phyloP scores from a whole-genome alignment of 108 stramenopile genomes.

The Mediolabrus comicus region DNA sequence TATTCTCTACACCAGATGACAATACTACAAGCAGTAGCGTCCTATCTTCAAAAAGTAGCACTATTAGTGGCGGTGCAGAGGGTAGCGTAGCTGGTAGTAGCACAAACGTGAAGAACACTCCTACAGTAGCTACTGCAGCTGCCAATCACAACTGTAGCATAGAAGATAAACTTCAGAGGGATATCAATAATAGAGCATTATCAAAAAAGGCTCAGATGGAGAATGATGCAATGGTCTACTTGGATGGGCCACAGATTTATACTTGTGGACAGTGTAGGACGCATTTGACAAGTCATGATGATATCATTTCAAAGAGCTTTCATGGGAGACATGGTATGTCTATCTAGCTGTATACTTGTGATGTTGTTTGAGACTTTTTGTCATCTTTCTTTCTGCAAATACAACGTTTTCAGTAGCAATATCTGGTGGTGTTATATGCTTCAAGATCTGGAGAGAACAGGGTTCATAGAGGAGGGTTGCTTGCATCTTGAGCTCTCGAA shows the following conservation, averaged over 20 bases:
- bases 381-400: background rate
- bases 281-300: constrained; percentile 90
- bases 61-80: constrained; percentile 1
- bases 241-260: constrained; percentile 89
- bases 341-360: background rate
- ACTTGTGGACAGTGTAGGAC: constrained; percentile 87
- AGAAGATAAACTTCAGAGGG: background rate
- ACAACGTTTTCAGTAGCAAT: too few relatives aligned
- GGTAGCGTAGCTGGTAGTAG: background rate
- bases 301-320: constrained; percentile 93
- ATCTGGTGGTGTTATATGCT: too few relatives aligned
- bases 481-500: background rate
- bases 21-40: background rate
- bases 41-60: constrained; percentile 8
- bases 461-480: background rate
- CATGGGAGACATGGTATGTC: constrained; percentile 90
- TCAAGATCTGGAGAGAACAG: too few relatives aligned
- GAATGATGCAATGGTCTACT: constrained; percentile 86
- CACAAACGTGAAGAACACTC: background rate
- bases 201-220: constrained; percentile 54
- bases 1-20: background rate
- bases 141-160: background rate
- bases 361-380: background rate
- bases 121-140: background rate
- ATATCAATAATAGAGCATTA: constrained; percentile 8